phyloP scores from a whole-genome alignment of 2,329 filamentous ascomycete genomes.

The Arthrobotrys sinensis region DNA sequence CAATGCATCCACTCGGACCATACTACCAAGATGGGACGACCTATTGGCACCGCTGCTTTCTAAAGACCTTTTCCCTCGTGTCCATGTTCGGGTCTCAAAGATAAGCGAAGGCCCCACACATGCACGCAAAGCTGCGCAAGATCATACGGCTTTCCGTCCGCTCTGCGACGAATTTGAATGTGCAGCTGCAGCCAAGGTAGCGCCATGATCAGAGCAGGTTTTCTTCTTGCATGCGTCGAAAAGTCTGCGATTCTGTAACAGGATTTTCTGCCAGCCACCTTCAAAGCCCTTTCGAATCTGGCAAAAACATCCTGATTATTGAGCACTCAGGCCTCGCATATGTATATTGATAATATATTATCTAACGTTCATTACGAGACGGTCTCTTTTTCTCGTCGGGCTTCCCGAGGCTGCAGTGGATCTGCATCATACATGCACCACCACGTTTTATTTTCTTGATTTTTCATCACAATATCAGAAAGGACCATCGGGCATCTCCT shows the following conservation, averaged over 20 bases:
- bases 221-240: constrained; percentile 22
- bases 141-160: constrained; percentile 52
- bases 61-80: constrained; percentile 15
- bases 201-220: constrained; percentile 44
- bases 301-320: constrained; percentile 26
- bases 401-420: constrained; percentile 37
- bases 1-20: constrained; percentile 45
- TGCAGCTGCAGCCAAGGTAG: constrained; percentile 36
- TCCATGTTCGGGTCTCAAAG: constrained; percentile 41
- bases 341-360: constrained; percentile 13
- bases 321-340: constrained; percentile 10
- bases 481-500: constrained; percentile 44
- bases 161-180: constrained; percentile 9
- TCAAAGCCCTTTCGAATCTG: constrained; percentile 12
- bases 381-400: constrained; percentile 32
- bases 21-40: constrained; percentile 45
- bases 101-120: constrained; percentile 60
- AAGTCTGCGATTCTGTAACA: constrained; percentile 1
- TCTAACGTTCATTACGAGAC: neutral
- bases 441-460: constrained; percentile 29
- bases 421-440: constrained; percentile 32
- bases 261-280: constrained; percentile 33
- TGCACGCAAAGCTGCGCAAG: constrained; percentile 55
- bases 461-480: constrained; percentile 20
- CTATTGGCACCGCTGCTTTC: constrained; percentile 13